These are phyloP conservation scores for Sesbania bispinosa DNA, from an alignment of 306 rosid genomes.

Conservation along the genomic window DNA sequence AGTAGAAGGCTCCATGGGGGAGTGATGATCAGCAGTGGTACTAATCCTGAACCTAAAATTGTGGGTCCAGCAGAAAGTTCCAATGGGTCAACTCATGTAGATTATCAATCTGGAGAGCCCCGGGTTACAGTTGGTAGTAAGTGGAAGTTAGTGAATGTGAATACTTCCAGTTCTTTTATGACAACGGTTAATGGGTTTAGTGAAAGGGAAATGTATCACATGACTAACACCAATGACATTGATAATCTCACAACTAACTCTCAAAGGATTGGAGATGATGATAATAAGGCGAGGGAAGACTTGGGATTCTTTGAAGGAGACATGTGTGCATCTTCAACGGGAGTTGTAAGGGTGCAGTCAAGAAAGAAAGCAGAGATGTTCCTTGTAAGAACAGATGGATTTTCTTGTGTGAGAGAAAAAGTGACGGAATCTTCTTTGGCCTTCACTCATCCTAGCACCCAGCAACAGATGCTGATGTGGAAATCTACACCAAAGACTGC, in stretches of 20 bases:
- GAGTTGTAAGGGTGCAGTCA: constrained; percentile 97
- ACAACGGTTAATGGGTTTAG: constrained; percentile 43
- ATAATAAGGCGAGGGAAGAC: constrained; percentile 44
- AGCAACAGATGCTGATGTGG: constrained; percentile 99
- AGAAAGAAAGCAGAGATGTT: constrained; percentile 99
- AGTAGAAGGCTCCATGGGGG: constrained; percentile 26
- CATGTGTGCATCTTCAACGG: constrained; percentile 95
- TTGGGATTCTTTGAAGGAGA: constrained; percentile 56
- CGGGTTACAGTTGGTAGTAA: constrained; percentile 36
- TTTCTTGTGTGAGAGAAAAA: constrained; percentile 88
- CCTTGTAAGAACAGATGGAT: constrained; percentile 92
- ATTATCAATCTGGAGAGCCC: constrained; percentile 28
- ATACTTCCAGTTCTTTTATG: constrained; percentile 37
- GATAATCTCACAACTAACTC: constrained; percentile 37
- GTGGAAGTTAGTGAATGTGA: constrained; percentile 36
- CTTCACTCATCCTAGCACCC: constrained; percentile 97
- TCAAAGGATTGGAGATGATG: constrained; percentile 33
- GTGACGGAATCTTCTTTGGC: constrained; percentile 96
- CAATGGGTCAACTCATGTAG: constrained; percentile 35
- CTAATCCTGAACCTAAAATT: constrained; percentile 26
- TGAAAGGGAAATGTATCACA: constrained; percentile 35
- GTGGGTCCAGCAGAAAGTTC: constrained; percentile 45
- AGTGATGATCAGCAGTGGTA: constrained; percentile 16
- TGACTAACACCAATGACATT: constrained; percentile 20
- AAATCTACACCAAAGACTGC: constrained; percentile 92